Conservation (phyloP, 2,329 filamentous ascomycete species). For the Chaetothyriales sp. region DNA sequence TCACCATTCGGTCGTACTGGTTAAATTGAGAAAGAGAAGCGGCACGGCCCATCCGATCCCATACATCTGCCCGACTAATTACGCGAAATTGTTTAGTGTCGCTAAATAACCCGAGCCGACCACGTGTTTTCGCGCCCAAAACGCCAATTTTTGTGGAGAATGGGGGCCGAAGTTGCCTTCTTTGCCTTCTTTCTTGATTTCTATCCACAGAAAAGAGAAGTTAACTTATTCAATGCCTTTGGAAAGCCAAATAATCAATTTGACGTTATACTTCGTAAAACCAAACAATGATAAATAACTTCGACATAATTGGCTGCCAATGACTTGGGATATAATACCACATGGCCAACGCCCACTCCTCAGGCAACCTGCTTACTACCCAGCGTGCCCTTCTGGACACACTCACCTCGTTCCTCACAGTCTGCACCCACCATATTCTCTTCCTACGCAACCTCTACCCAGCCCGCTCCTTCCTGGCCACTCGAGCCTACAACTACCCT, state of each 20-base stretch:
- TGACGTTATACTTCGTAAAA: too few species aligned
- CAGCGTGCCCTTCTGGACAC: conserved; percentile 32
- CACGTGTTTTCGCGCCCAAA: neutral
- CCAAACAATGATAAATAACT: neutral
- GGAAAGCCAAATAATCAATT: too few species aligned
- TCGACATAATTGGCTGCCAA: neutral
- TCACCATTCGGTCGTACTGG: neutral
- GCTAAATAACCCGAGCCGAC: neutral
- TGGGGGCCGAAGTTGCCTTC: neutral
- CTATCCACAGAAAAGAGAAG: too few species aligned
- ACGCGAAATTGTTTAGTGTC: neutral
- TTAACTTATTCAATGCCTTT: too few species aligned
- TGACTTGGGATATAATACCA: neutral
- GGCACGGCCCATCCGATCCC: neutral
- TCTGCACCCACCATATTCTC: conserved; percentile 72
- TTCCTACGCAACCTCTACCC: conserved; percentile 74
- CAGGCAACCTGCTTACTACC: conserved; percentile 23
- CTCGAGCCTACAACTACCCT: conserved; percentile 67
- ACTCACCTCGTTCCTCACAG: conserved; percentile 66
- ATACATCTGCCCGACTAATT: neutral
- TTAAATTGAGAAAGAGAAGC: neutral
- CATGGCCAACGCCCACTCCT: conserved; percentile 8
- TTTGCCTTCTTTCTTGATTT: neutral
- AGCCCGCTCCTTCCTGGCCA: conserved; percentile 56
- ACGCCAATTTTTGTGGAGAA: neutral